A percentile compares a stretch with the other conserved stretches of the same genome.
Conservation (phyloP, 148 eudicot species). For the Cornus controversa region DNA sequence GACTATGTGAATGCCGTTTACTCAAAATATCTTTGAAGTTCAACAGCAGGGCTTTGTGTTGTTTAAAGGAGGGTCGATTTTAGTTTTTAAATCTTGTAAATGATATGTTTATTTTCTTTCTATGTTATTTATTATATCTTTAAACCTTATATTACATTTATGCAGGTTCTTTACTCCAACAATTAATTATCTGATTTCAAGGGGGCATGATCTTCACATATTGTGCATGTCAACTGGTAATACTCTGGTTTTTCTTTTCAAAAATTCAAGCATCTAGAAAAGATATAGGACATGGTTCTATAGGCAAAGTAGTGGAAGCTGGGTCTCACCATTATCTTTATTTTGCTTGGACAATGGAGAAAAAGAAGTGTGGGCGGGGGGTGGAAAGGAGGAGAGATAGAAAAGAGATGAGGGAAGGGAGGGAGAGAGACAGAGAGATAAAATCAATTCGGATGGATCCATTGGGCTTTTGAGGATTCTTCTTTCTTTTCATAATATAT, state of each 20-base stretch:
- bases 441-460: not conserved
- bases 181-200: constrained; percentile 70
- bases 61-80: no score
- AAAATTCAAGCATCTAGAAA: no score
- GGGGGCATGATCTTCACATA: constrained; percentile 68
- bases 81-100: not conserved
- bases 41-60: not conserved
- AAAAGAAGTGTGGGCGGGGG: no score
- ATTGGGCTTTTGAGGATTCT: no score
- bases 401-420: not conserved
- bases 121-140: not conserved
- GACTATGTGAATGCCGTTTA: not conserved
- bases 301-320: no score
- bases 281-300: no score
- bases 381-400: no score
- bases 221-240: constrained; percentile 91
- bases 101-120: not conserved
- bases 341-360: no score
- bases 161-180: constrained; percentile 92
- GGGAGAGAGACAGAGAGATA: not conserved
- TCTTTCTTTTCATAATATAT: no score
- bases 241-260: not conserved
- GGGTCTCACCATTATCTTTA: no score
- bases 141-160: not conserved
- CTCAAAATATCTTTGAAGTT: not conserved